Base-by-base conservation (phyloP, 768 basidiomycete species). In the Chalciporus pseudorubinellus region DNA sequence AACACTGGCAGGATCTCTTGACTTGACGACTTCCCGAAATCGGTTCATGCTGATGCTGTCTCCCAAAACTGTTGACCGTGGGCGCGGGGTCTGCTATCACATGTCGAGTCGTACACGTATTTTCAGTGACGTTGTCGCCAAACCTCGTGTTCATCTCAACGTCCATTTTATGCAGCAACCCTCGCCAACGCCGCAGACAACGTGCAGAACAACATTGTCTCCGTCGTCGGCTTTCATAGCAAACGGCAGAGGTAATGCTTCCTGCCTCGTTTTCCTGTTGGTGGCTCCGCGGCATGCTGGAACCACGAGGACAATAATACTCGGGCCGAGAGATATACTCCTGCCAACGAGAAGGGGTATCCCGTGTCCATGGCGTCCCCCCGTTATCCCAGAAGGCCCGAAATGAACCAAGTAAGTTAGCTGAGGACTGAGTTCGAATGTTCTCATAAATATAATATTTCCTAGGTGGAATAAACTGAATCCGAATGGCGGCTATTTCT, bases 301-400 rank as follows among this genome's bases (percentile, higher is more conserved):
- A 58, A 59, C 61, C 68, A 70, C 60, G 67, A 68, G 68, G 66
- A 51, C 47, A 48, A 50, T 26, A 28, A 36, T 13, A 5, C 42
- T 40, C 62, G 65, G 65, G 4, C 60, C 58, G 65, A 46, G 14
- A 13, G 16, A 31, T 33, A 20, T 21, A 24, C 21, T 43, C 52
- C 45, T 55, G 28, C 28, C 53, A 34, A 39, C 45, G 16, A 45
- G 28, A 46, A 48, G 55, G 53, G 44, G 38, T 39, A 51, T 58
- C 39, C 64, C 61, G 53, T 48, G 46, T 38, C 24, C 36, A 22
- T 38, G 34, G 14, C 40, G 38, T 46, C 56, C 59, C 57, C 55
- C 51, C 55, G 26, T 48, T 46, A 47, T 59, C 62, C 50, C 62
- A 67, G 58, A 55, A 45, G 39, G 47, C 64, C 64, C 55, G 58